Evolutionary conservation across 495 filamentous ascomycete genomes (phyloP), one percentile per base, ranked within the genome.

Genomic region (Aspergillus incahuasiensis): DNA sequence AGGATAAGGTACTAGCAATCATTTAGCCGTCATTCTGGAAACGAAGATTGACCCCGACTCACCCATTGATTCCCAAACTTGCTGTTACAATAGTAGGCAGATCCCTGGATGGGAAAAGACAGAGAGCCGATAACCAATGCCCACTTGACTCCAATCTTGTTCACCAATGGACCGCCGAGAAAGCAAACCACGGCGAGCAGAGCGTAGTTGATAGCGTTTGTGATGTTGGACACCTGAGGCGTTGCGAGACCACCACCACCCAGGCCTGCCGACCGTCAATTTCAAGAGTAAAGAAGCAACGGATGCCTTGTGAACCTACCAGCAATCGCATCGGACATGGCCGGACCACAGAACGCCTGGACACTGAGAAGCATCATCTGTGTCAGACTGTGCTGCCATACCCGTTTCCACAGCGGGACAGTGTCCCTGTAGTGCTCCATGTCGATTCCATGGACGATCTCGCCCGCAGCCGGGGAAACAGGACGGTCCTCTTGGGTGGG

Each of bases 71-170:
- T 64, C 8, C 66, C 66, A 51, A 66, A 68, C 40, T 68, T 68
- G 61, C 66, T 68, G 28, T 68, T 68, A 46, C 66, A 68, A 40
- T 68, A 68, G 39, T 68, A 68, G 13, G 66, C 63, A 5, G 66
- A 68, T 2, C 66, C 66, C 24, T 68, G 57, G 19, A 68, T 68
- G 2, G 66, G 66, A 22, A 68, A 68, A n/a, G 66, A 66, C 56
- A 64, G 54, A 8, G 66, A 58, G 12, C 66, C 66, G 41, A 68
- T 42, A 9, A 68, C 63, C 0, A 68, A 38, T 11, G 66, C 63
- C 66, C 66, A 68, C n/a, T 68, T 68, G 34, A 68, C 61, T 4
- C 66, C 66, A n/a, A 68, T 53, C 20, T 68, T 68, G 53, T 68
- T 68, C 38, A 68, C 66, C 3, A 68, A 56, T 5, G 66, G 66